Evolutionary conservation across 2,329 filamentous ascomycete species (phyloP), one percentile per base, ranked within the genome.

Genomic region (Coleophoma crateriformis): DNA sequence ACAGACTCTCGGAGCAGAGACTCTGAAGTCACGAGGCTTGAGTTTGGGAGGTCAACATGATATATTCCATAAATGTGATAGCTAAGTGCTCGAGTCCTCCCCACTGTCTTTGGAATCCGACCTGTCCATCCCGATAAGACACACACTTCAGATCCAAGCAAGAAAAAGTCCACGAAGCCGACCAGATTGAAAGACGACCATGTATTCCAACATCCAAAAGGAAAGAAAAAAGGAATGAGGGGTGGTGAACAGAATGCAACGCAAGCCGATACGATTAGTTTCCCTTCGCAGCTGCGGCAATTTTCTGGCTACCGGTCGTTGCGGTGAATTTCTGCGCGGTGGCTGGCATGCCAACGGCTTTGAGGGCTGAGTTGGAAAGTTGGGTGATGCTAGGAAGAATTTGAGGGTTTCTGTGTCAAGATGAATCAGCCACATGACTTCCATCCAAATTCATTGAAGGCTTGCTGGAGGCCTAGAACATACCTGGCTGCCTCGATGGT

Each of bases 341-440:
- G 15, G 33, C 39, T 22, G 54, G 42, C 10, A 57, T 33, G 4
- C 53, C 50, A 19, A 53, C 39, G 15, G 54, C 54, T 7, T 46
- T 38, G 38, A 61, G 49, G 7, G 59, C 59, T 8, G 55, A 49
- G 14, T 61, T 60, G 4, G 58, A 59, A 8, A 61, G 51, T 37
- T 57, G 48, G 3, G 59, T 61, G 48, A 61, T 61, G 34, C 55
- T 59, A 7, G 59, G 59, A 34, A 61, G 53, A 34, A 61, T 61
- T 19, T 61, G 50, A 8, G 59, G 53, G 35, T 61, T 61, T 54
- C 59, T 60, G 22, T 35, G 12, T 27, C 27, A 27, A 27, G 27
- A 27, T 10, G 27, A 4, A 7, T 27, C 27, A 27, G 27, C 27
- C 27, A 2, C 27, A 27, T 27, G 8, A 17, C 7, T 17, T 19